A percentile compares a stretch with the other conserved stretches of the same genome.
phyloP scores from a whole-genome alignment of 345 rosid genomes.

The Microcos paniculata region DNA sequence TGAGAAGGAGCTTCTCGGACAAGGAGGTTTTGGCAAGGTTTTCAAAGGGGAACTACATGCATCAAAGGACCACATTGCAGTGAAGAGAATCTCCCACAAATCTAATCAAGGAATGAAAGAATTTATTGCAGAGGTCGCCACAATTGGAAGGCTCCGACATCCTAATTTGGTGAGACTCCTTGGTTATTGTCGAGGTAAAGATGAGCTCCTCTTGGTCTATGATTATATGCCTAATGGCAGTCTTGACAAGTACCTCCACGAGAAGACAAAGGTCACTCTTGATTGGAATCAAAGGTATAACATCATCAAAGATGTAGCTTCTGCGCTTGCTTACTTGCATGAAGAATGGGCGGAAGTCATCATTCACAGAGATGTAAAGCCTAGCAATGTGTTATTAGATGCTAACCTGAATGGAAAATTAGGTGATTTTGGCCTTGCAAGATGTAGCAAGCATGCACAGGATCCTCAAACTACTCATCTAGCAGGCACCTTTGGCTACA shows the following conservation, averaged over 20 bases:
- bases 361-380: slow-evolving; percentile 71
- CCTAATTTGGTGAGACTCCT: slow-evolving; percentile 10
- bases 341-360: slow-evolving; percentile 73
- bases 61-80: slow-evolving; percentile 42
- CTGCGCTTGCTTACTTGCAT: slow-evolving; percentile 53
- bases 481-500: slow-evolving; percentile 69
- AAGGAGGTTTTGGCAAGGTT: slow-evolving; percentile 70
- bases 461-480: slow-evolving; percentile 39
- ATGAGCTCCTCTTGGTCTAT: slow-evolving; percentile 4
- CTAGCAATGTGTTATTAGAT: slow-evolving; percentile 69
- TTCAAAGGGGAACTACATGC: slow-evolving; percentile 44
- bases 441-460: slow-evolving; percentile 53
- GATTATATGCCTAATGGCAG: slow-evolving; percentile 10
- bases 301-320: slow-evolving; percentile 56
- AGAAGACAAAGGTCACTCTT: slow-evolving; percentile 23
- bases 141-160: slow-evolving; percentile 22
- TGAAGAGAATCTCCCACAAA: slow-evolving; percentile 52
- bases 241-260: slow-evolving; percentile 2
- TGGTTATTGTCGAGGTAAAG: not conserved
- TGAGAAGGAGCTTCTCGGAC: slow-evolving; percentile 51
- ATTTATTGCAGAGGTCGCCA: slow-evolving; percentile 50
- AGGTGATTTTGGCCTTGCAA: slow-evolving; percentile 79
- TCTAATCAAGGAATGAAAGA: slow-evolving; percentile 58
- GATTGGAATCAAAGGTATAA: slow-evolving; percentile 61
- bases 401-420: slow-evolving; percentile 54